Conservation (phyloP, 139 green algal species). For the Asterochloris sp. region DNA sequence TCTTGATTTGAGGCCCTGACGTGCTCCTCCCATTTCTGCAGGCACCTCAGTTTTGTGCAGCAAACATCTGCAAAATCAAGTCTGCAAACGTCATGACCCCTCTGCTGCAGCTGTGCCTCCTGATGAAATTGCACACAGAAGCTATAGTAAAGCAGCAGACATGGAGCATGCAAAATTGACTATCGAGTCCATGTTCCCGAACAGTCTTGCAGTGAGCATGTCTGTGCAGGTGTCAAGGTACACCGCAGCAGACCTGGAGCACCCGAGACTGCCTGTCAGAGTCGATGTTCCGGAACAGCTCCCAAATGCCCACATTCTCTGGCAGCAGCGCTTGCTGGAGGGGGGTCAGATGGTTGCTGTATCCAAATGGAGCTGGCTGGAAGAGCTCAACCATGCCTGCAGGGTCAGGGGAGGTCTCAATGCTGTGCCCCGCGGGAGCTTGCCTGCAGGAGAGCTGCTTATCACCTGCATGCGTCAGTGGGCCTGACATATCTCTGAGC, state of each 20-base stretch:
- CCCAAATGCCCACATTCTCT: slow-evolving; percentile 29
- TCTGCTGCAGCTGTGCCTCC: too few species aligned
- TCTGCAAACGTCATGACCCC: too few species aligned
- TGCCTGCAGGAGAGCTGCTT: slow-evolving; percentile 36
- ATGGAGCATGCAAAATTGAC: not conserved
- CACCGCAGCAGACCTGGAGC: slow-evolving; percentile 26
- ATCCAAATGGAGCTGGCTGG: slow-evolving; percentile 53
- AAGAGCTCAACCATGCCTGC: slow-evolving; percentile 50
- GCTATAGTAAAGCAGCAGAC: not conserved
- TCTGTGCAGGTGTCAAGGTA: not conserved
- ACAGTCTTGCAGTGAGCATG: not conserved
- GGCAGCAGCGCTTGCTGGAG: slow-evolving; percentile 17
- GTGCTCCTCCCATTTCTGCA: slow-evolving; percentile 47
- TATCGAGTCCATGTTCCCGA: not conserved
- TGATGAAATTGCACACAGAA: too few species aligned
- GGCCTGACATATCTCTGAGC: slow-evolving; percentile 44
- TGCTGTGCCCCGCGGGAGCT: not conserved
- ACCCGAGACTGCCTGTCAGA: slow-evolving; percentile 44
- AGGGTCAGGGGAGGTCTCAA: slow-evolving; percentile 26
- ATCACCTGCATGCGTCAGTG: slow-evolving; percentile 45
- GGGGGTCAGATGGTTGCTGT: slow-evolving; percentile 14
- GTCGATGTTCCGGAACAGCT: slow-evolving; percentile 49
- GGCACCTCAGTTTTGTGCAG: not conserved
- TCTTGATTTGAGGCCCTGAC: slow-evolving; percentile 20
- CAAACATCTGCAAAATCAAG: not conserved